Conservation (phyloP, 352 stramenopile genomes). For the Globisporangium cylindrosporum region DNA sequence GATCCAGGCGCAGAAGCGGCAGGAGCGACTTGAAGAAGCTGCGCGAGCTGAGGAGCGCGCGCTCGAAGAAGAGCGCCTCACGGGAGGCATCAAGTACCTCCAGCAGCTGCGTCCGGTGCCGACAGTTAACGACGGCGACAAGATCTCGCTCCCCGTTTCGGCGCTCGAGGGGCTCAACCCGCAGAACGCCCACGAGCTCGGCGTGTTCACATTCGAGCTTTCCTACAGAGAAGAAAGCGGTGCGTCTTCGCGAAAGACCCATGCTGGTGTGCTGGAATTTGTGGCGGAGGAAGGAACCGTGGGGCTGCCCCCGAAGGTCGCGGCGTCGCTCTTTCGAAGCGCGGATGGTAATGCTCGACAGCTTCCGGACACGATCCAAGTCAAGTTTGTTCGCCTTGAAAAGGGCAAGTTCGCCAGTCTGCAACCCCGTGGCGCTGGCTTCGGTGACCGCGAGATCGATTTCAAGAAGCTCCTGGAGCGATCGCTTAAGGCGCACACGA, state of each 20-base stretch:
- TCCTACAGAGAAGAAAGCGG: constrained; percentile 23
- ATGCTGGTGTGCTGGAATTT: constrained; percentile 81
- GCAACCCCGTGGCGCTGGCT: constrained; percentile 64
- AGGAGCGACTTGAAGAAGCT: constrained; percentile 40
- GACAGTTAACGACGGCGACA: constrained; percentile 58
- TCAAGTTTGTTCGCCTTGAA: constrained; percentile 73
- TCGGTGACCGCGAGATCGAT: constrained; percentile 75
- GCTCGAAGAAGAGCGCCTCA: constrained; percentile 70
- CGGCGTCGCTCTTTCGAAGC: constrained; percentile 54
- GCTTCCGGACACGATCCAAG: constrained; percentile 39
- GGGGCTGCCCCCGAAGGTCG: constrained; percentile 74
- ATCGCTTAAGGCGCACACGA: constrained; percentile 71
- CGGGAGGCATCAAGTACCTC: constrained; percentile 65
- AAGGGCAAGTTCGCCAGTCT: constrained; percentile 67
- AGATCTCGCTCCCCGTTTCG: constrained; percentile 73
- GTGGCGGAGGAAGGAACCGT: constrained; percentile 73
- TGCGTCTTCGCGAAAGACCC: constrained; percentile 37
- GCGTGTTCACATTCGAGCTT: constrained; percentile 84
- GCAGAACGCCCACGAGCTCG: constrained; percentile 69
- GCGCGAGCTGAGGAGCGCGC: constrained; percentile 39
- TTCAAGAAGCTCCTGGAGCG: constrained; percentile 79
- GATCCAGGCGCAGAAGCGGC: constrained; percentile 40
- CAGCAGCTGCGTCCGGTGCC: constrained; percentile 45
- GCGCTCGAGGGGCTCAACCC: constrained; percentile 76
- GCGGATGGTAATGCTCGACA: not conserved